Conservation (phyloP, 2,329 filamentous ascomycete species). For the Nannizziopsis barbatae region DNA sequence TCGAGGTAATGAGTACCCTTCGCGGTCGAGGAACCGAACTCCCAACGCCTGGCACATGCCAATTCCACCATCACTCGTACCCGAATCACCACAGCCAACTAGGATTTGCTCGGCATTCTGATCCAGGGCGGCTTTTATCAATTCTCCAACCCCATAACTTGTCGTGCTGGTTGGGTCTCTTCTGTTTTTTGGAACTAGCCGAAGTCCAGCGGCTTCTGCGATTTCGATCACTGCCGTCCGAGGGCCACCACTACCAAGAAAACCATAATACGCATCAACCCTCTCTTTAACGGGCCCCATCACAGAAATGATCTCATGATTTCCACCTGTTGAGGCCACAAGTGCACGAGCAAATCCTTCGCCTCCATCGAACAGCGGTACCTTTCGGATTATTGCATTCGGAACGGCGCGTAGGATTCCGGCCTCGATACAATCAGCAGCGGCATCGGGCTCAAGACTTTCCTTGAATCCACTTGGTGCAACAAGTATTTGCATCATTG, state of each 20-base stretch:
- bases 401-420: constrained; percentile 38
- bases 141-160: constrained; percentile 42
- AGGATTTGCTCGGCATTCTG: constrained; percentile 38
- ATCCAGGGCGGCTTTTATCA: constrained; percentile 39
- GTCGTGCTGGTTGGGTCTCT: constrained; percentile 42
- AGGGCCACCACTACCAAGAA: constrained; percentile 26
- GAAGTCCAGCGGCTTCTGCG: constrained; percentile 43
- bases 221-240: constrained; percentile 43
- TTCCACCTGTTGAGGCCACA: constrained; percentile 35
- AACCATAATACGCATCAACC: constrained; percentile 39
- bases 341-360: constrained; percentile 43
- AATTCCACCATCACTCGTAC: constrained; percentile 44
- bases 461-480: constrained; percentile 47
- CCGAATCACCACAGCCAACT: constrained; percentile 45
- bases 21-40: constrained; percentile 32
- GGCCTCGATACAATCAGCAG: constrained; percentile 42
- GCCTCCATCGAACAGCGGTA: constrained; percentile 44
- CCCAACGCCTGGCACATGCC: constrained; percentile 47
- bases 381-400: constrained; percentile 37
- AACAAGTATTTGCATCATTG: constrained; percentile 33
- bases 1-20: constrained; percentile 29
- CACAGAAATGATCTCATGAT: constrained; percentile 30
- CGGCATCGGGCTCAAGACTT: constrained; percentile 40
- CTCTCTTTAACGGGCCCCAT: constrained; percentile 36
- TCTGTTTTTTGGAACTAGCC: constrained; percentile 36